These are phyloP conservation scores for Tricholomella constricta DNA, from an alignment of 768 basidiomycete species.

Conservation along the genomic window DNA sequence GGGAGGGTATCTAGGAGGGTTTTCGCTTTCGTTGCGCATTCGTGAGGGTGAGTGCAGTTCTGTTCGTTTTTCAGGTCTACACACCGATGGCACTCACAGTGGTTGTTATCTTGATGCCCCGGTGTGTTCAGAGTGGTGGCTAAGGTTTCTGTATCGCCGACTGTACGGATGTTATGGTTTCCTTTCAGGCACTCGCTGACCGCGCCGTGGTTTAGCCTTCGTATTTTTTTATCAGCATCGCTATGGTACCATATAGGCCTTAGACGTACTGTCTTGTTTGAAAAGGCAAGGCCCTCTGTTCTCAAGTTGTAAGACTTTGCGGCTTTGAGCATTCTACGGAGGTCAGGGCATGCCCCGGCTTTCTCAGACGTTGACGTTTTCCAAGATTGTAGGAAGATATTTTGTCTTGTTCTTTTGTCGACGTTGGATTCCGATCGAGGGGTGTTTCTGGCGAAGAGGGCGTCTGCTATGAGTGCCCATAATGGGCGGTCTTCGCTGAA, in stretches of 20 bases:
- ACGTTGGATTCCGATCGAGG: background rate
- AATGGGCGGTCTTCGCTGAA: slow-evolving; percentile 15
- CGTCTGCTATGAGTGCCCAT: slow-evolving; percentile 32
- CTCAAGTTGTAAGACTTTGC: slow-evolving; percentile 21
- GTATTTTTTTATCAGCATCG: slow-evolving; percentile 5
- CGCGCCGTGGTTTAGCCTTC: background rate
- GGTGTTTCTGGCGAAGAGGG: slow-evolving; percentile 14
- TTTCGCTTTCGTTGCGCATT: slow-evolving; percentile 15
- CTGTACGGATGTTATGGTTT: slow-evolving; percentile 16
- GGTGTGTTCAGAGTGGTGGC: background rate
- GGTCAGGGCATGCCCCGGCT: background rate
- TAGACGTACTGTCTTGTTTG: slow-evolving; percentile 7
- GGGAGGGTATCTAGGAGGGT: slow-evolving; percentile 18
- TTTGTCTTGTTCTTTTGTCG: background rate
- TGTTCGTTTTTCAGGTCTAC: too few relatives aligned
- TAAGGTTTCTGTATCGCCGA: slow-evolving; percentile 5
- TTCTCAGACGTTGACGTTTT: background rate
- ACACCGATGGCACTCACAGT: background rate
- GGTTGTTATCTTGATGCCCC: background rate
- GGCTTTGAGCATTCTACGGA: slow-evolving; percentile 2
- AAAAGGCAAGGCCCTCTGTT: background rate
- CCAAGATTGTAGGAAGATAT: slow-evolving; percentile 32
- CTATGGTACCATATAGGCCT: slow-evolving; percentile 36
- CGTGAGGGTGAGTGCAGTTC: slow-evolving; percentile 14
- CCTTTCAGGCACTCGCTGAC: slow-evolving; percentile 17